Evolutionary conservation across 129 eudicot species (phyloP).

Genomic region (Mikania micrantha): DNA sequence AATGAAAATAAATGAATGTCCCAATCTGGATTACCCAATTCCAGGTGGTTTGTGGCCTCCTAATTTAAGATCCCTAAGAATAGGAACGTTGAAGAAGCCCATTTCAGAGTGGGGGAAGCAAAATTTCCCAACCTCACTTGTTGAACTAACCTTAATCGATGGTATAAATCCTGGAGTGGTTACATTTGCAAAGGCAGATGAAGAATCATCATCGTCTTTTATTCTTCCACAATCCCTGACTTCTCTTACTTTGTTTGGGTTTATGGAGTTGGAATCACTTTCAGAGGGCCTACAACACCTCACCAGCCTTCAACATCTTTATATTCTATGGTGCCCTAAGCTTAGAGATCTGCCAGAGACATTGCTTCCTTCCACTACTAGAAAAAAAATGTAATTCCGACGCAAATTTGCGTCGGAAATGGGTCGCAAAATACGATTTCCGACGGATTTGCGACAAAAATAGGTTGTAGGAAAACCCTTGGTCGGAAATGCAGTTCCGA

Average conservation of each 20-base stretch:
- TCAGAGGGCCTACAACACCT: slow-evolving; percentile 18
- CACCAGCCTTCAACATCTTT: background rate
- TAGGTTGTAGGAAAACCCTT: too few species aligned
- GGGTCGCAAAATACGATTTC: too few species aligned
- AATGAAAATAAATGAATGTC: slow-evolving; percentile 1
- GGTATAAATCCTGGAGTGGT: slow-evolving; percentile 12
- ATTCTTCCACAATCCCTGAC: slow-evolving; percentile 19
- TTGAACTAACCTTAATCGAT: background rate
- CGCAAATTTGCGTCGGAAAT: too few species aligned
- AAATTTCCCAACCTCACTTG: slow-evolving; percentile 8
- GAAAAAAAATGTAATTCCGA: too few species aligned
- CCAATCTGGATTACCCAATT: background rate
- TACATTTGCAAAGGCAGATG: background rate
- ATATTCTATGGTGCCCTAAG: background rate
- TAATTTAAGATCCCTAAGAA: background rate
- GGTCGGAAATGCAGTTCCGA: too few species aligned
- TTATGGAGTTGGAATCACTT: slow-evolving; percentile 9
- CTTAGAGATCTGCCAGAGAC: slow-evolving; percentile 16
- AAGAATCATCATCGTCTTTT: background rate
- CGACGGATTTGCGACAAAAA: too few species aligned
- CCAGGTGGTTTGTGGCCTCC: slow-evolving; percentile 15
- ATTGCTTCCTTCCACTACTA: slow-evolving; percentile 15
- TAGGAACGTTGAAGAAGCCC: slow-evolving; percentile 1
- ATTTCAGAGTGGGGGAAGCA: slow-evolving; percentile 14
- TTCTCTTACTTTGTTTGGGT: background rate